Evolutionary conservation across 1,284 basidiomycete species (phyloP).

Genomic region (Rhodotorula sp.): DNA sequence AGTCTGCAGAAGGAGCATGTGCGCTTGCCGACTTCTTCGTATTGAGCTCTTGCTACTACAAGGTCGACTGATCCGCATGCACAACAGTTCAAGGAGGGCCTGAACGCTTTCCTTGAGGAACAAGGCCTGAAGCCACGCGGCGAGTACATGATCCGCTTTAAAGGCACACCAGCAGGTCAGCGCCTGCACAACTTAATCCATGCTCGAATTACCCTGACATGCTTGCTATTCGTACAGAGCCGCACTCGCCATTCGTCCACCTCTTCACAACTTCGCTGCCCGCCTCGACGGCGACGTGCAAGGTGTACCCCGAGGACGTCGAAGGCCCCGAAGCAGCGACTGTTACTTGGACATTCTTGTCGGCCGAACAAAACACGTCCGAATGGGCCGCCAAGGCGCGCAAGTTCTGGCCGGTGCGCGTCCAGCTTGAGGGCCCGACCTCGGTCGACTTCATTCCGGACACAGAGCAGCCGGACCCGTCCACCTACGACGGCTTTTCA

Average conservation of each 20-base stretch:
- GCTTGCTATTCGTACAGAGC: conserved; percentile 1
- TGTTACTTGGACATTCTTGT: conserved; percentile 21
- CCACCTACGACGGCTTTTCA: not conserved
- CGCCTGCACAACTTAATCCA: too few species aligned
- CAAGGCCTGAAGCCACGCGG: conserved; percentile 16
- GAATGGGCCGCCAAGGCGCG: conserved; percentile 32
- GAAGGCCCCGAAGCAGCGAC: not conserved
- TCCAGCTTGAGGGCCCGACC: conserved; percentile 22
- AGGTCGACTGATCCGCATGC: too few species aligned
- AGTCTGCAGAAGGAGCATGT: conserved; percentile 28
- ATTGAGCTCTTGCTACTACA: rapidly evolving
- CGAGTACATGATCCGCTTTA: conserved; percentile 36
- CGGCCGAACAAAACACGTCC: not conserved
- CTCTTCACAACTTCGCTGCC: conserved; percentile 21
- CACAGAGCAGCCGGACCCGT: too few species aligned
- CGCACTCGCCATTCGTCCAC: conserved; percentile 28
- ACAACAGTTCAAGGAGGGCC: conserved; percentile 23
- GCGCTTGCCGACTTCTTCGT: not conserved
- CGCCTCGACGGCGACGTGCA: not conserved
- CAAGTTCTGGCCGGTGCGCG: conserved; percentile 34
- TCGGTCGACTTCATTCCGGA: not conserved
- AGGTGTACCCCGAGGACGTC: conserved; percentile 1
- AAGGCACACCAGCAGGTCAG: conserved; percentile 12
- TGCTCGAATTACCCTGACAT: not conserved
- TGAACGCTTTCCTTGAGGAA: conserved; percentile 23